Conservation (phyloP, 371 early-diverging fungal genomes). For the Zopfochytrium polystomum region DNA sequence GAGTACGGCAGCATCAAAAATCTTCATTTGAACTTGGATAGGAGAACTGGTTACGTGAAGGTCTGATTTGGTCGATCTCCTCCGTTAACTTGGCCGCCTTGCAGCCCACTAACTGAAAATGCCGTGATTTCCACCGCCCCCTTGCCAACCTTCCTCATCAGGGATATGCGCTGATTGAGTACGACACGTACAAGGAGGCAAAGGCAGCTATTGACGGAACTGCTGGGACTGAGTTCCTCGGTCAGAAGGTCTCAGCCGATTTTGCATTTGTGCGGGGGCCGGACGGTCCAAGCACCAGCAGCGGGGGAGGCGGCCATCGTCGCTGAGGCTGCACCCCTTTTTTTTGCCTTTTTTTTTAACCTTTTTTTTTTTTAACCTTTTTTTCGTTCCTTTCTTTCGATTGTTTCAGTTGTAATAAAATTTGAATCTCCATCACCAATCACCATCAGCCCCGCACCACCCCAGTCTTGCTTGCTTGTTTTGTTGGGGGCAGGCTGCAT, state of each 20-base stretch:
- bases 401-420: too few species aligned
- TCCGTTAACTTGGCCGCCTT: too few species aligned
- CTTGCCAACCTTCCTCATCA: constrained; percentile 26
- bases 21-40: constrained; percentile 88
- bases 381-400: too few species aligned
- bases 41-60: constrained; percentile 93
- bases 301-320: too few species aligned
- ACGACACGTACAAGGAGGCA: constrained; percentile 77
- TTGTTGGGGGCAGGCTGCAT: too few species aligned
- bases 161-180: constrained; percentile 95
- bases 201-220: constrained; percentile 70
- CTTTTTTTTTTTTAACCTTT: too few species aligned
- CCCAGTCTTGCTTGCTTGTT: too few species aligned
- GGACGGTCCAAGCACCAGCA: too few species aligned
- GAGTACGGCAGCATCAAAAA: constrained; percentile 87
- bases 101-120: not conserved
- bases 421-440: too few species aligned
- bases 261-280: constrained; percentile 78
- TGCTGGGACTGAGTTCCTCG: constrained; percentile 70
- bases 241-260: constrained; percentile 66
- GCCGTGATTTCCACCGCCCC: not conserved
- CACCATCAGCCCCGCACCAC: too few species aligned
- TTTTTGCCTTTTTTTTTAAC: too few species aligned
- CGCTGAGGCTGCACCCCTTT: too few species aligned
- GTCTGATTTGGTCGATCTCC: constrained; percentile 50